Evolutionary conservation across 306 rosid species (phyloP).

Genomic region (Cicer pinnatifidum): DNA sequence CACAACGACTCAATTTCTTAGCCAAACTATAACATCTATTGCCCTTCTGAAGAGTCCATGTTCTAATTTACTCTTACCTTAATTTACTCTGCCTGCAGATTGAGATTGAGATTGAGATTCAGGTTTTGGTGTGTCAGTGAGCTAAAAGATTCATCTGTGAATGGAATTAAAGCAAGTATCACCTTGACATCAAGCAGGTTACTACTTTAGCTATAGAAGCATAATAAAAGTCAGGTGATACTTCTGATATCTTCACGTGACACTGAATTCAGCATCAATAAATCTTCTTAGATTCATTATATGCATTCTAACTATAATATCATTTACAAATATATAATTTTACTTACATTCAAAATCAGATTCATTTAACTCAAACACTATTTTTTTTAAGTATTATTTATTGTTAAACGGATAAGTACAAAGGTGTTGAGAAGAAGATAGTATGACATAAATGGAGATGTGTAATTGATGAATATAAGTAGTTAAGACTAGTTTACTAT

Average conservation of each 20-base stretch:
- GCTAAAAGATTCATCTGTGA: constrained; percentile 1
- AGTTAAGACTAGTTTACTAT: too few relatives aligned
- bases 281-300: too few relatives aligned
- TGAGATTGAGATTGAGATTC: neutral
- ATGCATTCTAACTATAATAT: too few relatives aligned
- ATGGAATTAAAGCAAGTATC: constrained; percentile 12
- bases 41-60: too few relatives aligned
- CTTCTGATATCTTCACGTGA: constrained; percentile 47
- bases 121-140: constrained; percentile 31
- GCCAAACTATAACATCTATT: neutral
- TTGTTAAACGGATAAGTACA: too few relatives aligned
- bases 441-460: too few relatives aligned
- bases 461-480: too few relatives aligned
- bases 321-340: too few relatives aligned
- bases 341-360: too few relatives aligned
- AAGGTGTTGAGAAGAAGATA: too few relatives aligned
- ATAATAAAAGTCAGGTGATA: constrained; percentile 43
- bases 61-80: neutral
- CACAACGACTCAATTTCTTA: neutral
- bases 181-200: constrained; percentile 7
- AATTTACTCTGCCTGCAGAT: neutral
- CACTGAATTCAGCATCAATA: neutral
- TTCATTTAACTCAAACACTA: too few relatives aligned
- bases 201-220: neutral
- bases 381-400: too few relatives aligned